These are phyloP conservation scores for Phaeosphaeriaceae sp. DNA, from an alignment of 2,329 filamentous ascomycete genomes.

Conservation along the genomic window DNA sequence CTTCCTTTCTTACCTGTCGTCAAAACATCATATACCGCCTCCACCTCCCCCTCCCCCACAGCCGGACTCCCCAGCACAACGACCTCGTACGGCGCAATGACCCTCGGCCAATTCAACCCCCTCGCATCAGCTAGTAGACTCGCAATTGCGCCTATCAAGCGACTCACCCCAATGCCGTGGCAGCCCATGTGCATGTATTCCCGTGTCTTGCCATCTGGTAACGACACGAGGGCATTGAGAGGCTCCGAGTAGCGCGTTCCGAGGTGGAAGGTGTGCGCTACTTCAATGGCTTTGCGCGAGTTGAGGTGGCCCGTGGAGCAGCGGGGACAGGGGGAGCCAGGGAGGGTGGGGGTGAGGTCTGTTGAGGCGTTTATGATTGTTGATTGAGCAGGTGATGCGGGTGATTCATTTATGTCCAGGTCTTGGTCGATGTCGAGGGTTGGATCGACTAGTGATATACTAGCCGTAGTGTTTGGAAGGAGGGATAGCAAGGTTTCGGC, in stretches of 20 bases:
- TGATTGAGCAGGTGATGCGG: no score
- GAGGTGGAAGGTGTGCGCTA: slow-evolving; percentile 94
- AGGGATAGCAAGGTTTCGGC: slow-evolving; percentile 25
- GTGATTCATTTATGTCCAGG: no score
- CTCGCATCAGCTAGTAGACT: slow-evolving; percentile 73
- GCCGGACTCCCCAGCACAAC: slow-evolving; percentile 66
- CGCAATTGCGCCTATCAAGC: slow-evolving; percentile 86
- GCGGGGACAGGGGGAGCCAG: slow-evolving; percentile 76
- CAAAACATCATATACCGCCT: slow-evolving; percentile 71
- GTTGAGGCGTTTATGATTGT: neutral
- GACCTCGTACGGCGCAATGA: slow-evolving; percentile 84
- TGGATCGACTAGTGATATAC: neutral
- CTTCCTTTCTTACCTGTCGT: neutral
- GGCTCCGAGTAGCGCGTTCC: slow-evolving; percentile 86
- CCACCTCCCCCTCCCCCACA: slow-evolving; percentile 57
- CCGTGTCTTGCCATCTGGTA: slow-evolving; percentile 48
- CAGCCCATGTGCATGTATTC: slow-evolving; percentile 90
- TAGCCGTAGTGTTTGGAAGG: slow-evolving; percentile 24
- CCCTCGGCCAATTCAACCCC: slow-evolving; percentile 85
- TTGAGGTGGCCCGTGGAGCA: slow-evolving; percentile 71
- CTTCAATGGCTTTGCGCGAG: slow-evolving; percentile 79
- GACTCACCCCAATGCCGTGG: slow-evolving; percentile 91
- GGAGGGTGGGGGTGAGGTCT: slow-evolving; percentile 49
- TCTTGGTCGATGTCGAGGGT: neutral
- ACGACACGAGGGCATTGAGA: slow-evolving; percentile 69